Evolutionary conservation across 108 stramenopile species (phyloP).

Genomic region (Nannochloropsis granulata): DNA sequence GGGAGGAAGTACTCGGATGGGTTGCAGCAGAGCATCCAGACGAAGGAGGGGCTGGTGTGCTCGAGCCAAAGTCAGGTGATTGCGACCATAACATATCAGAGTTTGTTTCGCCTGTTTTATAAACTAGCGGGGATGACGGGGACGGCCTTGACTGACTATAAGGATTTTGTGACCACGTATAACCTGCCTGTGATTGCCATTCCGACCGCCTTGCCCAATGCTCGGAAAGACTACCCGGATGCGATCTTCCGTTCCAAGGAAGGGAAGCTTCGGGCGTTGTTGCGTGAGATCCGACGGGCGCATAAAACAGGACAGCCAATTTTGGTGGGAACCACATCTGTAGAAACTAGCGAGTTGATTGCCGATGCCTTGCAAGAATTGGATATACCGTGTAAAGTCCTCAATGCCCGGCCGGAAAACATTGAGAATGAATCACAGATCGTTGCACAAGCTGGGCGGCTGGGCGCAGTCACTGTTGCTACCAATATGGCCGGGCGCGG

Average conservation of each 20-base stretch:
- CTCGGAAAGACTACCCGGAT: constrained; percentile 78
- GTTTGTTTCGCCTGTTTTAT: constrained; percentile 73
- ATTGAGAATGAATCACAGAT: constrained; percentile 79
- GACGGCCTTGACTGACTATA: constrained; percentile 70
- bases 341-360: constrained; percentile 63
- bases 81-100: constrained; percentile 90
- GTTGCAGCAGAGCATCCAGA: constrained; percentile 87
- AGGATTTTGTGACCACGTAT: constrained; percentile 70
- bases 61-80: constrained; percentile 73
- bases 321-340: constrained; percentile 82
- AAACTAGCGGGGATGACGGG: constrained; percentile 85
- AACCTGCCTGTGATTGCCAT: constrained; percentile 42
- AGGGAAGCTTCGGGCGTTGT: constrained; percentile 20
- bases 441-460: constrained; percentile 79
- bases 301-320: constrained; percentile 77
- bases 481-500: constrained; percentile 96
- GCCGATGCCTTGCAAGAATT: constrained; percentile 55
- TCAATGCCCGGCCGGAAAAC: constrained; percentile 82
- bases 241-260: constrained; percentile 64
- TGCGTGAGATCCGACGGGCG: constrained; percentile 3
- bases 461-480: constrained; percentile 79
- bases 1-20: constrained; percentile 88
- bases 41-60: constrained; percentile 74
- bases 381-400: constrained; percentile 49
- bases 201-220: constrained; percentile 78